Percentiles rank a stretch among this genome's conserved stretches.
Conservation (phyloP, 257 asterid species). For the Fraxinus excelsior region DNA sequence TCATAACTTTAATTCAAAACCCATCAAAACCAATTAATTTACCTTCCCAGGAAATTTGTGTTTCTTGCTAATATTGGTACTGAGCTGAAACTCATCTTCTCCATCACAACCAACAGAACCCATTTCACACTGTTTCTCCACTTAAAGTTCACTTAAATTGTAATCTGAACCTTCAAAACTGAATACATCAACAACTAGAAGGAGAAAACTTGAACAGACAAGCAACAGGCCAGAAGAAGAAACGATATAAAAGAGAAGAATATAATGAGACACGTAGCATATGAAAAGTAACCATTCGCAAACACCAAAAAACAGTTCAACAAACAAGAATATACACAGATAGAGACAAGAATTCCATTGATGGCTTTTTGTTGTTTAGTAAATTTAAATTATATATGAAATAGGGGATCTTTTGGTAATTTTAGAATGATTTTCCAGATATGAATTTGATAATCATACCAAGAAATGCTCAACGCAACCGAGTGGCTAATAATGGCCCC, state of each 20-base stretch:
- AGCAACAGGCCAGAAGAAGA: conserved; percentile 21
- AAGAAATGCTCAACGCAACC: conserved; percentile 30
- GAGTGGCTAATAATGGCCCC: too few relatives aligned
- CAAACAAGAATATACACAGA: conserved; percentile 32
- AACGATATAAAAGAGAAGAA: conserved; percentile 28
- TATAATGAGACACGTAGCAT: conserved; percentile 43
- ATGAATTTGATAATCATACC: conserved; percentile 28
- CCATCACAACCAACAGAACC: conserved; percentile 49
- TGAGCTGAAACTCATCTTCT: conserved; percentile 53
- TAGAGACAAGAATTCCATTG: conserved; percentile 37
- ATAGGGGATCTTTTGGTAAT: conserved; percentile 35
- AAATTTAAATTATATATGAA: conserved; percentile 26
- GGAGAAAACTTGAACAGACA: conserved; percentile 27
- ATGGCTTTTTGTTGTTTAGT: conserved; percentile 44
- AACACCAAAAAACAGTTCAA: conserved; percentile 34
- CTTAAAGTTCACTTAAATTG: conserved; percentile 5
- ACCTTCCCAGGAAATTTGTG: conserved; percentile 58
- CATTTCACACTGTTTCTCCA: conserved; percentile 33
- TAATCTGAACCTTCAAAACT: conserved; percentile 21
- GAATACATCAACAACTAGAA: not conserved
- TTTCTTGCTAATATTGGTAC: conserved; percentile 30
- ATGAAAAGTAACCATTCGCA: conserved; percentile 26
- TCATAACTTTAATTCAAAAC: not conserved
- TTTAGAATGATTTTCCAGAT: not conserved
- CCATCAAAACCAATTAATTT: not conserved